Evolutionary conservation across 2,329 filamentous ascomycete genomes (phyloP), one percentile per base, ranked within the genome.

Genomic region (Podosphaera aphanis): DNA sequence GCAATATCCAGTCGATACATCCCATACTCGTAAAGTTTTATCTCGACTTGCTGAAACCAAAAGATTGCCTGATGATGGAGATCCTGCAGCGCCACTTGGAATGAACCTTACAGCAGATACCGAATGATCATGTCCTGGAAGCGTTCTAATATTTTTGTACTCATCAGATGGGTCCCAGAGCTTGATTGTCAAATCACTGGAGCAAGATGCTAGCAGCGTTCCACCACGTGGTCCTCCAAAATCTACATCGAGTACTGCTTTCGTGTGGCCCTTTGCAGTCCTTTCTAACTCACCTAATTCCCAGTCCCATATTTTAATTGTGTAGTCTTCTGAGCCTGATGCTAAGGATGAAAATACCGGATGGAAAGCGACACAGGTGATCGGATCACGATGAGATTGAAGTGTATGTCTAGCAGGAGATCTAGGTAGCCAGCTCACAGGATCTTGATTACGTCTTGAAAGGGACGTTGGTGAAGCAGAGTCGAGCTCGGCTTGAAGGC

Each of bases 221-320:
- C 76, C 79, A 37, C 83, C 81, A 57, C 80, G 70, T 1, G 84
- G 84, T 0, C 86, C 86, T 33, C 88, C 86, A 63, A 82, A 94
- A 57, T 94, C 86, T 31, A 93, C 74, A 58, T 93, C 85, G 23
- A 90, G 64, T 1, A 94, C 84, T 2, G 83, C 75, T 58, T 82
- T 85, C 4, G 85, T 94, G 57, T 94, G 88, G 1, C 84, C 85
- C 59, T 94, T 94, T 47, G 94, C 72, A 0, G 86, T 94, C 50
- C 79, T 69, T 60, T 94, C 86, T 3, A 93, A 68, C 62, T 94
- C 86, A 42, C 88, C 88, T 20, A 92, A 64, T 57, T 94, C 86
- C 81, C 85, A 94, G 58, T 94, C 86, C 86, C 86, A 94, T 46
- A 94, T 86, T 58, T 94, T 94, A 61, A 95, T 93, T 6, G 82